A percentile compares a stretch with the other conserved stretches of the same genome.
Conservation (phyloP, 2,329 filamentous ascomycete species). For the Aspergillus melleus region DNA sequence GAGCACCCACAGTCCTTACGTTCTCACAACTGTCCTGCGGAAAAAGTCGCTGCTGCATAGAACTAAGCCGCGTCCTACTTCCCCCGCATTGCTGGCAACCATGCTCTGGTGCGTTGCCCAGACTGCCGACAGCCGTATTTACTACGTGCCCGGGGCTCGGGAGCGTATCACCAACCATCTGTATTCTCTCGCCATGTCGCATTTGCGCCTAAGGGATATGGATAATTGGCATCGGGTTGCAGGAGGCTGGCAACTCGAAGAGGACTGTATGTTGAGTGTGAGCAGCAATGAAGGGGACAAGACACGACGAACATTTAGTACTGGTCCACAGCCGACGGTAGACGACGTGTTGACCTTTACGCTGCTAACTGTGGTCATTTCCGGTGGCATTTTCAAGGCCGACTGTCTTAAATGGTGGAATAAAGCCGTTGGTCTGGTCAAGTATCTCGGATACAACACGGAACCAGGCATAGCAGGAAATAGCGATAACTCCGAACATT, state of each 20-base stretch:
- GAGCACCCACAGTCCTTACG: constrained; percentile 49
- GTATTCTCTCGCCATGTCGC: constrained; percentile 36
- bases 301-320: not conserved
- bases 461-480: constrained; percentile 2
- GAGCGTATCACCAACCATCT: constrained; percentile 33
- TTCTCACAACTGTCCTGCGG: constrained; percentile 49
- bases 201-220: constrained; percentile 27
- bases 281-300: not conserved
- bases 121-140: constrained; percentile 47
- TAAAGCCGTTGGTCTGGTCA: constrained; percentile 44
- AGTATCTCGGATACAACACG: constrained; percentile 5
- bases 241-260: not conserved
- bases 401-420: constrained; percentile 52
- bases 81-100: constrained; percentile 48
- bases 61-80: constrained; percentile 42
- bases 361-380: constrained; percentile 49
- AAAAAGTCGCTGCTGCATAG: constrained; percentile 46
- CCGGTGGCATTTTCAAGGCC: constrained; percentile 51
- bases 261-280: not conserved
- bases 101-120: constrained; percentile 53
- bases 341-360: constrained; percentile 51
- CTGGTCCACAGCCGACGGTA: not conserved
- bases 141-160: constrained; percentile 44
- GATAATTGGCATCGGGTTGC: constrained; percentile 17
- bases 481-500: not conserved